Conservation (phyloP, 2,329 filamentous ascomycete genomes). For the Didymella arachidicola region DNA sequence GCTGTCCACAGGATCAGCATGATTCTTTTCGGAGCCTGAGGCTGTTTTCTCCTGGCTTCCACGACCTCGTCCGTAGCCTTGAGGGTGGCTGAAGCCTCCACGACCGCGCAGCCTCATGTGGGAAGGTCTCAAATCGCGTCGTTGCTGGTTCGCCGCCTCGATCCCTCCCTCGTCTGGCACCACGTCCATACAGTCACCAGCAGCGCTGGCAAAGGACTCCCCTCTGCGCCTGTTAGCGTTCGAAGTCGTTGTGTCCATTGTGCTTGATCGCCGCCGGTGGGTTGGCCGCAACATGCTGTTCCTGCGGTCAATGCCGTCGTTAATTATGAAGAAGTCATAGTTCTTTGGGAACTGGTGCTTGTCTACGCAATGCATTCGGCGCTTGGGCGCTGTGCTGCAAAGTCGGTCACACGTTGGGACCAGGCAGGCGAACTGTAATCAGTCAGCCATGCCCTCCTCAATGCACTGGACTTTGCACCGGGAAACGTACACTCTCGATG, state of each 20-base stretch:
- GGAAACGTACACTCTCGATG: conserved; percentile 4
- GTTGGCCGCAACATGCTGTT: conserved; percentile 73
- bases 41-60: not conserved
- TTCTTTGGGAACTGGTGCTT: conserved; percentile 86
- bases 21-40: not conserved
- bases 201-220: conserved; percentile 30
- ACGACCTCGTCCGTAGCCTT: conserved; percentile 25
- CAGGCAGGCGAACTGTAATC: conserved; percentile 79
- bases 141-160: conserved; percentile 18
- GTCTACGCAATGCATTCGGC: conserved; percentile 87
- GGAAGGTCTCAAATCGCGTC: conserved; percentile 24
- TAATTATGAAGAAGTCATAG: conserved; percentile 68
- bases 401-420: conserved; percentile 86
- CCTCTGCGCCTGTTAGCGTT: conserved; percentile 25
- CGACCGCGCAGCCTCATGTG: conserved; percentile 40
- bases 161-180: conserved; percentile 28
- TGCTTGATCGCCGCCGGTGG: conserved; percentile 46
- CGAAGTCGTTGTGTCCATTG: conserved; percentile 26
- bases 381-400: conserved; percentile 83
- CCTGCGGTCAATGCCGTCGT: conserved; percentile 86
- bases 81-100: conserved; percentile 41
- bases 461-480: not conserved
- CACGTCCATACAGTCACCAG: conserved; percentile 36
- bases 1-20: conserved; percentile 66
- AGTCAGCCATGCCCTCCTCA: conserved; percentile 20